Conservation (phyloP, 345 rosid genomes). For the Pseudoturritis turrita region DNA sequence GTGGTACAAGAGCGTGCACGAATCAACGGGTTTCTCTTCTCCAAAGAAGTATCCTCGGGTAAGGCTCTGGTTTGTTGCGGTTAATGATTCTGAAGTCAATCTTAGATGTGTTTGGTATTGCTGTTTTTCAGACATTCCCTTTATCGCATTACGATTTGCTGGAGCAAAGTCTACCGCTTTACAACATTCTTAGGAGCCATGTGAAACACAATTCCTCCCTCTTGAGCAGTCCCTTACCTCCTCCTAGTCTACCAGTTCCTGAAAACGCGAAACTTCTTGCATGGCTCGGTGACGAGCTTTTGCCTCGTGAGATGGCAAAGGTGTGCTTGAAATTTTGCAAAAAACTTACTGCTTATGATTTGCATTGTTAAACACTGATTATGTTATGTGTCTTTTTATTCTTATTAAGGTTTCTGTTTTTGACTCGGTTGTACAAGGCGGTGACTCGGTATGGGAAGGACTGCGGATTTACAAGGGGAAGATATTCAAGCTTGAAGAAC, state of each 20-base stretch:
- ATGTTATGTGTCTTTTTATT: constrained; percentile 10
- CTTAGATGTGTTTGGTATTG: not conserved
- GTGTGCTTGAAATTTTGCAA: constrained; percentile 28
- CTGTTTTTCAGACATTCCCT: constrained; percentile 56
- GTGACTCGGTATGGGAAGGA: constrained; percentile 97
- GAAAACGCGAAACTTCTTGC: constrained; percentile 73
- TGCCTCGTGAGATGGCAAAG: constrained; percentile 84
- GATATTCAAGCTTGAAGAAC: constrained; percentile 85
- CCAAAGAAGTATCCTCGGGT: constrained; percentile 57
- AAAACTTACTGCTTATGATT: not conserved
- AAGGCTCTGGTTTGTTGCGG: constrained; percentile 4
- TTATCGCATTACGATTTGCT: constrained; percentile 54
- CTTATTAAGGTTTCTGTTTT: constrained; percentile 73
- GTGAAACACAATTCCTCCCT: constrained; percentile 43
- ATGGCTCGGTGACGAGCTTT: constrained; percentile 85
- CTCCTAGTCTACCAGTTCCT: constrained; percentile 74
- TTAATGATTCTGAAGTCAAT: not conserved
- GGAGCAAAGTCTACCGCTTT: constrained; percentile 79
- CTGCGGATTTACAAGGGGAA: constrained; percentile 67
- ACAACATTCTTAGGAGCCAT: constrained; percentile 61
- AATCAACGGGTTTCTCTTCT: constrained; percentile 55
- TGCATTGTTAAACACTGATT: not conserved
- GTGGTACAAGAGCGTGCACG: constrained; percentile 73
- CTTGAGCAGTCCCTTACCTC: constrained; percentile 43
- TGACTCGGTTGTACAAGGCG: constrained; percentile 92